Percentiles rank a stretch among this genome's conserved stretches.
Evolutionary conservation across 139 green algal genomes (phyloP).

Genomic region (Tetradesmus obliquus): DNA sequence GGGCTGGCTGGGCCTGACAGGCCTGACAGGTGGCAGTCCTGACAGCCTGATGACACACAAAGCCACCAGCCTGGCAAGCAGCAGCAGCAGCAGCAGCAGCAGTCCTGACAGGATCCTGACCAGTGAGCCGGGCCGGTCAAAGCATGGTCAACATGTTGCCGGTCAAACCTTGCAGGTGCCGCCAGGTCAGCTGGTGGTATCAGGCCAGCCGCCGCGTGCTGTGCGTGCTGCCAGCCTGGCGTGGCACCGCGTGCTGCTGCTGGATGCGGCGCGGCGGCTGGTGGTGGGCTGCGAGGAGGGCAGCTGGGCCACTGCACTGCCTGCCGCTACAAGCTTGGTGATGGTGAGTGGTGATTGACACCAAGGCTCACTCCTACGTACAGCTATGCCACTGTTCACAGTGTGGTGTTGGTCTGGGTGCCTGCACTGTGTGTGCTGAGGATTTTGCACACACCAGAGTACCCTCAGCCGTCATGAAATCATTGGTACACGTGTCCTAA

Average conservation of each 20-base stretch:
- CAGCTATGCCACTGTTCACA: too few species aligned
- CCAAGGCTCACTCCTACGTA: too few species aligned
- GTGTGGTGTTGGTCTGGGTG: too few species aligned
- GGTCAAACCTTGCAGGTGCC: neutral
- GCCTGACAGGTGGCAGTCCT: slow-evolving; percentile 27
- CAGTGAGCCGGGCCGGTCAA: neutral
- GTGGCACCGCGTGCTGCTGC: slow-evolving; percentile 56
- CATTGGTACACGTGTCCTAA: too few species aligned
- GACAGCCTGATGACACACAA: neutral
- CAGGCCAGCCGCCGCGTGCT: neutral
- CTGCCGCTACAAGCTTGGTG: slow-evolving; percentile 48
- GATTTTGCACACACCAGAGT: too few species aligned
- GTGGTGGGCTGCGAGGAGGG: slow-evolving; percentile 62
- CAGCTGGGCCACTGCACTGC: slow-evolving; percentile 54
- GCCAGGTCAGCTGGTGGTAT: neutral
- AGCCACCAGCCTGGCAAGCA: neutral
- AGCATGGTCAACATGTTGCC: neutral
- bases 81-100: neutral
- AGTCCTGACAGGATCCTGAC: neutral
- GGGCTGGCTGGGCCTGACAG: slow-evolving; percentile 46
- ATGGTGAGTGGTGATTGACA: neutral
- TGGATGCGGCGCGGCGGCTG: slow-evolving; percentile 41
- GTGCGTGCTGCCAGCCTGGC: slow-evolving; percentile 41
- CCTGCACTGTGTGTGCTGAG: neutral
- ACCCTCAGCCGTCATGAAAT: too few species aligned